Percentiles rank a stretch among this genome's conserved stretches.
Conservation (phyloP, 2,329 filamentous ascomycete genomes). For the Tolypocladium sp. region DNA sequence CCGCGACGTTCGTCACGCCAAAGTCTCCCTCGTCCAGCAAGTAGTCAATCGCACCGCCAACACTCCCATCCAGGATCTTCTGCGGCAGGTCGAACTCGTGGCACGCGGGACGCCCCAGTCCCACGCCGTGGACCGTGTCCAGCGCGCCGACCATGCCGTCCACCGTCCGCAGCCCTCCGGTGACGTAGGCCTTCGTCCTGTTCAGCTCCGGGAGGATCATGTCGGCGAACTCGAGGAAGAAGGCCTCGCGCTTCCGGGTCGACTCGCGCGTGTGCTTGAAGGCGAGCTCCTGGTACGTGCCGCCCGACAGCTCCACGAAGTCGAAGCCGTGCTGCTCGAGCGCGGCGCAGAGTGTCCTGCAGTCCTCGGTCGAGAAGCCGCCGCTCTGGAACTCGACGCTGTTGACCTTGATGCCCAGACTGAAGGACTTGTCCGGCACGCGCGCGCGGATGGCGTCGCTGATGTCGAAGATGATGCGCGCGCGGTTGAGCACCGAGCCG, state of each 20-base stretch:
- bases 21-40: constrained; percentile 43
- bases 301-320: constrained; percentile 52
- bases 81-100: constrained; percentile 15
- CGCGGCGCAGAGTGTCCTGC: constrained; percentile 33
- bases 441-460: constrained; percentile 22
- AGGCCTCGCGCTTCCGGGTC: constrained; percentile 46
- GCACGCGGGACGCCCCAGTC: constrained; percentile 33
- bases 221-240: constrained; percentile 54
- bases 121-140: constrained; percentile 48
- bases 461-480: constrained; percentile 36
- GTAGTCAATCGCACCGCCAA: constrained; percentile 36
- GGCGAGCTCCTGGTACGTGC: constrained; percentile 46
- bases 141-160: constrained; percentile 50
- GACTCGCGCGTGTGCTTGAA: constrained; percentile 43
- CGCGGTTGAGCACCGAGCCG: constrained; percentile 31
- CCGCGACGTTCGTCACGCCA: constrained; percentile 17
- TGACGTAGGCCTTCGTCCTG: constrained; percentile 49
- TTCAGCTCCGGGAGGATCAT: constrained; percentile 31
- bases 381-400: constrained; percentile 44
- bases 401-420: constrained; percentile 50
- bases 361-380: constrained; percentile 44
- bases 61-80: constrained; percentile 16
- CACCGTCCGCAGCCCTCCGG: constrained; percentile 46
- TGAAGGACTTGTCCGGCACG: constrained; percentile 20
- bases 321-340: constrained; percentile 42